Evolutionary conservation across 768 basidiomycete species (phyloP), one percentile per base, ranked within the genome.

Genomic region (Mycena venus): DNA sequence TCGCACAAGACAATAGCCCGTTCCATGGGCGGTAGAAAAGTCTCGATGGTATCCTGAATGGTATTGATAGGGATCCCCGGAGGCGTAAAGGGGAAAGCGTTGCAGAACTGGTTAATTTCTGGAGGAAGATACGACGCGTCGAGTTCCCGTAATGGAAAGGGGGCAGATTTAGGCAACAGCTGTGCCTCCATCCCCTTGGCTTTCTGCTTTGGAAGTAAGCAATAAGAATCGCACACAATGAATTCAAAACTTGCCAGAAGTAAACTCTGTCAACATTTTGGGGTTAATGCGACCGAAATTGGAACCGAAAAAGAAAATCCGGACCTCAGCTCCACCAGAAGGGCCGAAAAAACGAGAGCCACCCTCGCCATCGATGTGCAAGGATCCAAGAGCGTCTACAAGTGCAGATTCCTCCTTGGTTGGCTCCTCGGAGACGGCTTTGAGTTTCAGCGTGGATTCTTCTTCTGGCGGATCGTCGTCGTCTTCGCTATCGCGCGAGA

Each of bases 251-350:
- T 79, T 79, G 87, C 88, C 75, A 86, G 78, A 47, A 89, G 79
- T 47, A 89, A 75, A 75, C 85, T 88, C 88, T 89, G 63, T 19
- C 70, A 67, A 61, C 25, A 17, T 31, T 64, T 36, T 19, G 3
- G 25, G 31, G 67, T 66, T 40, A 61, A 34, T 21, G 31, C 25
- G 25, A 17, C 19, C 27, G 3, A 51, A 40, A 19, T 31, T 38
- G 15, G 34, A 42, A 49, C 59, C 44, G 56, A 15, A 53, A 63
- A 23, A 67, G 21, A 9, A 12, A 31, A 66, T 79, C 58, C 73
- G 58, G 19, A 90, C 90, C 86, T 91, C 88, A 59, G 88, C 84
- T 44, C 84, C 86, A 38, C 87, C 88, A 44, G 87, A 86, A 29
- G 87, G 86, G 36, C 88, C 89, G 75, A 86, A 89, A 68, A 88